Conservation (phyloP, 805 yeast species). For the Candida peoriensis region DNA sequence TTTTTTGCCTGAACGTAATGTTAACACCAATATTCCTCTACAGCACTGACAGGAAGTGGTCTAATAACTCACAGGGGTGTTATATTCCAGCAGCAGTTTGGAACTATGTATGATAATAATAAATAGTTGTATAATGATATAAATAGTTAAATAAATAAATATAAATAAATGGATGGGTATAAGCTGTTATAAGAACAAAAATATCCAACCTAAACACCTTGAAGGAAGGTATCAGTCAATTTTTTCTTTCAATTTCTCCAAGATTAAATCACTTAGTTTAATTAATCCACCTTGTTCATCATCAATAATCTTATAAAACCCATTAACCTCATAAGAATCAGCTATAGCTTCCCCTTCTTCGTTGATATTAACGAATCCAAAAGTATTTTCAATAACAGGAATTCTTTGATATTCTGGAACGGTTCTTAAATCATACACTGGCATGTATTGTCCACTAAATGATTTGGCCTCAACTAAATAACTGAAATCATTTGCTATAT, state of each 20-base stretch:
- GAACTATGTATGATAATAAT: too few relatives aligned
- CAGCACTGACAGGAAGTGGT: too few relatives aligned
- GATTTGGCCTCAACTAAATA: slow-evolving; percentile 53
- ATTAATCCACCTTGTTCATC: slow-evolving; percentile 41
- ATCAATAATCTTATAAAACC: slow-evolving; percentile 50
- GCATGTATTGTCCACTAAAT: slow-evolving; percentile 52
- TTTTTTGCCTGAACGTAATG: too few relatives aligned
- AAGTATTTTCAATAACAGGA: slow-evolving; percentile 65
- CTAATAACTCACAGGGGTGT: too few relatives aligned
- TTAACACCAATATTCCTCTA: too few relatives aligned
- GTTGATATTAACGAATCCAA: slow-evolving; percentile 65
- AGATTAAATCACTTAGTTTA: slow-evolving; percentile 45
- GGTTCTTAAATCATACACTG: slow-evolving; percentile 65
- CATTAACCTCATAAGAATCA: slow-evolving; percentile 52
- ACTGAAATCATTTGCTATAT: slow-evolving; percentile 41
- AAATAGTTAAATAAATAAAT: too few relatives aligned
- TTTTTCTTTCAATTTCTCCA: slow-evolving; percentile 38
- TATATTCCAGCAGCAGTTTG: too few relatives aligned
- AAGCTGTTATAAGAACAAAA: too few relatives aligned
- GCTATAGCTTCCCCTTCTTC: slow-evolving; percentile 47
- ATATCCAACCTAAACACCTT: too few relatives aligned
- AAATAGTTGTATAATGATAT: too few relatives aligned
- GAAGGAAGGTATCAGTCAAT: too few relatives aligned
- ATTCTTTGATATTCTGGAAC: slow-evolving; percentile 60
- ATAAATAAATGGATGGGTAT: too few relatives aligned